Percentiles rank a stretch among this genome's conserved stretches.
phyloP scores from a whole-genome alignment of 2,329 filamentous ascomycete genomes.

The Stagonosporopsis tanaceti region DNA sequence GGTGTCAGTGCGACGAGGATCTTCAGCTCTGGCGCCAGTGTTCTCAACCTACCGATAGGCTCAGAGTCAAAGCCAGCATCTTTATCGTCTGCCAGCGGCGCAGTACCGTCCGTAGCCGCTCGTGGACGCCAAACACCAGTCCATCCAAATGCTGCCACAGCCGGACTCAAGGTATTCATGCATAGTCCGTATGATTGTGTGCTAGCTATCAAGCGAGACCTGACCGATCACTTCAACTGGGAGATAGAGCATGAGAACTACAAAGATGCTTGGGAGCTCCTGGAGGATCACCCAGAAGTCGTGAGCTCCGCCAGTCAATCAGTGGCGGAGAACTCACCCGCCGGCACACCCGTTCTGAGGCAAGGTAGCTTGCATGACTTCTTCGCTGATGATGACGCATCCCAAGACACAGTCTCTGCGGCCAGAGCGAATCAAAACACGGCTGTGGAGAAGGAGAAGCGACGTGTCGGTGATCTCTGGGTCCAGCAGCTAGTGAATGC shows the following conservation, averaged over 20 bases:
- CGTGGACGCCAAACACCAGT: slow-evolving; percentile 38
- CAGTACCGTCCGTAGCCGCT: slow-evolving; percentile 21
- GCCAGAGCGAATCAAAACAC: slow-evolving; percentile 65
- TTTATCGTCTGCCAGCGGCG: slow-evolving; percentile 42
- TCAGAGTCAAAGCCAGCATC: slow-evolving; percentile 47
- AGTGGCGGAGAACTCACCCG: slow-evolving; percentile 49
- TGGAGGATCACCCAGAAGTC: slow-evolving; percentile 86
- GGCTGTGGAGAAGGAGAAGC: slow-evolving; percentile 83
- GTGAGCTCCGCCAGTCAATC: slow-evolving; percentile 53
- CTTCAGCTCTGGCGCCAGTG: slow-evolving; percentile 85
- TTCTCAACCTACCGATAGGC: slow-evolving; percentile 58
- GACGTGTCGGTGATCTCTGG: slow-evolving; percentile 91
- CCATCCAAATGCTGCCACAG: slow-evolving; percentile 60
- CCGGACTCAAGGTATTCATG: slow-evolving; percentile 84
- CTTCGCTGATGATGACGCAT: slow-evolving; percentile 72
- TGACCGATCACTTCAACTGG: slow-evolving; percentile 87
- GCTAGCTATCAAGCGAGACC: slow-evolving; percentile 85
- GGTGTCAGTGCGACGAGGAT: slow-evolving; percentile 86
- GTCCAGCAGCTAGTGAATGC: slow-evolving; percentile 81
- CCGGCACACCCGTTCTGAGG: slow-evolving; percentile 55
- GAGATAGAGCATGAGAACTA: slow-evolving; percentile 82
- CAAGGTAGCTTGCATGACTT: slow-evolving; percentile 67
- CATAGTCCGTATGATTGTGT: slow-evolving; percentile 97
- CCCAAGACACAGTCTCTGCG: slow-evolving; percentile 69
- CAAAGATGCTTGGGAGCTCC: slow-evolving; percentile 84